Evolutionary conservation across 192 early-diverging fungal species (phyloP), one percentile per base, ranked within the genome.

Genomic region (Paraglomus brasilianum): DNA sequence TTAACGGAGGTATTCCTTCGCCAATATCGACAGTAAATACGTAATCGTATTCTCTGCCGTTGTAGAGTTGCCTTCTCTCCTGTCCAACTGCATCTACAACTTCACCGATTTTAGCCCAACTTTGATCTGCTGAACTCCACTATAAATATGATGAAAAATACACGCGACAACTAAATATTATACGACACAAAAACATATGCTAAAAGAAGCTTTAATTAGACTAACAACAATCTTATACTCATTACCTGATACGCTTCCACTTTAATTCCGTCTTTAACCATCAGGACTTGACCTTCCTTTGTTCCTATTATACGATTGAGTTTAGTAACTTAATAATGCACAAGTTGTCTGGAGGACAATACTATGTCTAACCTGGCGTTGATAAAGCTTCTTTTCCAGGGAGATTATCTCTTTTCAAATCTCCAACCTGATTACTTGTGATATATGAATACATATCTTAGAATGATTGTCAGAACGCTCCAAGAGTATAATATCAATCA

Each of bases 21-120:
- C 88, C 87, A 41, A 98, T 86, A 70, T 98, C 96, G 21, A 99
- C 92, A 72, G 96, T 95, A 82, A 99, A 99, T 38, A 99, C 92
- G 75, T 92, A 95, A 78, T 99, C 97, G 75, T 99, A 99, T 69
- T 98, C 95, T 48, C 83, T 81, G 38, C 96, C 95, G 5, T 87
- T 81, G 73, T 88, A 93, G 30, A 89, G 69, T 71, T 93, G 89
- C 74, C 95, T 98, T 22, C 87, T 75, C 8, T 82, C 72, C 8
- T 80, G 80, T 4, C 90, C 93, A 43, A 89, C 87, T 4, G 93
- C 88, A 78, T 98, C 95, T 0, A 97, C 94, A 0, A 99, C 94
- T 38, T 93, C 88, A 9, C 98, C 98, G 40, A 98, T 83, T 69
- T 96, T 95, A 38, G 72, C 45, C 98, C 98, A 99, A 24, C 73